These are phyloP conservation scores for Ceratocystis cacaofunesta DNA, from an alignment of 2,329 filamentous ascomycete species.

Conservation along the genomic window DNA sequence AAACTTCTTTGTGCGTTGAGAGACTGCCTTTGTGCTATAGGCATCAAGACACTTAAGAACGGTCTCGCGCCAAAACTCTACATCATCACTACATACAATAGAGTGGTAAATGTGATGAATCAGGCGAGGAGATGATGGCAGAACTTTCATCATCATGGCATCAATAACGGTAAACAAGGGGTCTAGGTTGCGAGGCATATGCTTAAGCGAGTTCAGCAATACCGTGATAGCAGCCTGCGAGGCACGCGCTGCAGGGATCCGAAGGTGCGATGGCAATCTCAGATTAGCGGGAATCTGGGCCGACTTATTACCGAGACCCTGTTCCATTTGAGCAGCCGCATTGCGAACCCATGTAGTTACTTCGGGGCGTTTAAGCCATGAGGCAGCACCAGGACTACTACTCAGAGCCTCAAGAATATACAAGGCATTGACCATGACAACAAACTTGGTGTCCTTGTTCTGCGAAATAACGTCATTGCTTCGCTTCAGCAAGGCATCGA, in stretches of 20 bases:
- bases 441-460: conserved; percentile 52
- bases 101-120: conserved; percentile 71
- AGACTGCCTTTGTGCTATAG: conserved; percentile 62
- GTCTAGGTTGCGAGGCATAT: conserved; percentile 63
- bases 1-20: conserved; percentile 87
- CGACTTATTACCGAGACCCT: conserved; percentile 19
- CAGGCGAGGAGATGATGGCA: conserved; percentile 62
- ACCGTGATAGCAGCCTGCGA: conserved; percentile 72
- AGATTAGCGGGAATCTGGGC: conserved; percentile 48
- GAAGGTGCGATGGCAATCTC: conserved; percentile 53
- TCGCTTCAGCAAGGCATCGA: conserved; percentile 54
- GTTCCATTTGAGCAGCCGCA: conserved; percentile 65
- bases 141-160: conserved; percentile 64
- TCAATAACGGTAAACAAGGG: conserved; percentile 75
- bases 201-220: conserved; percentile 63
- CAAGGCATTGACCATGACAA: conserved; percentile 71
- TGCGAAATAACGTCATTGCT: conserved; percentile 49
- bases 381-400: conserved; percentile 45
- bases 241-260: conserved; percentile 55
- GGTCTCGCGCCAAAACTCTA: conserved; percentile 72
- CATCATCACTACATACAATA: conserved; percentile 69
- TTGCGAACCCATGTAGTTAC: conserved; percentile 44
- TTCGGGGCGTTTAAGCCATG: conserved; percentile 58
- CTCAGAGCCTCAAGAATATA: conserved; percentile 71
- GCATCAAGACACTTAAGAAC: conserved; percentile 76